Evolutionary conservation across 1,284 basidiomycete genomes (phyloP), one percentile per base, ranked within the genome.

Genomic region (Marasmius fiardii): DNA sequence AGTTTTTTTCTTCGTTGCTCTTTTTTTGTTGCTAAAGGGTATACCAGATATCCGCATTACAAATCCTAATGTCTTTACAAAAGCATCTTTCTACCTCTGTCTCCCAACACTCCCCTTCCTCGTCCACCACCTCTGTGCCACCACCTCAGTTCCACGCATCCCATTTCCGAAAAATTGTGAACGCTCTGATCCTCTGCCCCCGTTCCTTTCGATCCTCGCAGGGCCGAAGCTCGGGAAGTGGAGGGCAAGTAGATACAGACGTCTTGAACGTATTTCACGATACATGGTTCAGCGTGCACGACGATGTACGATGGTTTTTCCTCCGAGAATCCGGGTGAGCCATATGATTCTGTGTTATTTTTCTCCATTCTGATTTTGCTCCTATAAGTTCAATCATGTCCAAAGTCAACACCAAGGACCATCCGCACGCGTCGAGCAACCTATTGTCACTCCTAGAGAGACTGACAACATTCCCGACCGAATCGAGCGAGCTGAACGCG

Each of bases 271-370:
- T 78, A 24, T 91, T 92, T 65, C 72, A 85, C 56, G 79, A 83
- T 37, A 83, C 78, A 10, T 93, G 86, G 85, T 78, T 93, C 58
- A 85, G 85, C 60, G 83, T 90, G 16, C 75, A 95, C 68, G 92
- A 95, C 61, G 97, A 98, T 68, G 77, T 98, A 24, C 85, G 95
- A 56, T 97, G 92, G 88, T 93, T 92, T 70, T 97, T 97, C 74
- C 81, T 98, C 58, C 83, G 90, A 37, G 94, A 97, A 65, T 77
- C 90, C 26, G 83, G 80, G 88, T 93, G 74, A 52, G 85, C 74
- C 35, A n/a, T 53, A 50, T 39, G 4, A 26, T 21, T 8, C 31
- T 24, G 2, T 44, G 39, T 26, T 16, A 52, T 18, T 54, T 11
- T 18, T 53, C 51, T n/a, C n/a, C n/a, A n/a, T 18, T 48, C 11